Base-by-base conservation (phyloP, 2,329 filamentous ascomycete genomes). In the Dactylellina drechsleri region DNA sequence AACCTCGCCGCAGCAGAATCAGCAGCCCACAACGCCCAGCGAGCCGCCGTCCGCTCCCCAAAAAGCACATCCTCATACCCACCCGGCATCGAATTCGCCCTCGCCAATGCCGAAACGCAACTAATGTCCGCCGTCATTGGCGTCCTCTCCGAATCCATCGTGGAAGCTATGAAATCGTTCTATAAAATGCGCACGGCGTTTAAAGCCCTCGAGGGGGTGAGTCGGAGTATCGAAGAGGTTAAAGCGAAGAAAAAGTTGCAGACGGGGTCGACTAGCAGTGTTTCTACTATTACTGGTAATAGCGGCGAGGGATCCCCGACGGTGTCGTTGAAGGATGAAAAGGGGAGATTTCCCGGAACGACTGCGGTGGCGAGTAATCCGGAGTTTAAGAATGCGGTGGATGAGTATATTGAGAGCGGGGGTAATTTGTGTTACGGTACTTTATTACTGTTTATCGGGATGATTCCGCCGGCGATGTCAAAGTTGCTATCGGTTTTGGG, bases 151-250 rank as follows among this genome's bases (percentile, higher is more conserved):
- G 95, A 98, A 83, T 97, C 92, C 80, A 83, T 98, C 79, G 94
- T 93, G 0, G 95, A 98, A 81, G 92, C 89, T 15, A 87, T 98
- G 81, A 92, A 90, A 82, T 92, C 92, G 4, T 98, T 98, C 80
- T 96, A 96, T 81, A 96, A 95, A 82, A 83, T 98, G 78, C 87
- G 94, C 76, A 96, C 96, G 81, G 94, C 94, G 0, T 98, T 91
- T 79, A 84, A 92, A 45, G 90, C 92, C 0, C 84, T 99, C 2
- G 91, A 97, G 79, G 86, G 86, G 8, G 91, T 99, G 66, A 67
- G 76, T 20, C 64, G 40, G 45, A 61, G 43, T 49, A 75, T 53
- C 52, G 43, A 41, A 53, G 64, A 73, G 16, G 59, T 66, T 76
- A 77, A 50, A 57, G 76, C 58, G 49, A 74, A 36, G 66, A 76